phyloP scores from a whole-genome alignment of 768 basidiomycete species.

The Tulasnella sp. region DNA sequence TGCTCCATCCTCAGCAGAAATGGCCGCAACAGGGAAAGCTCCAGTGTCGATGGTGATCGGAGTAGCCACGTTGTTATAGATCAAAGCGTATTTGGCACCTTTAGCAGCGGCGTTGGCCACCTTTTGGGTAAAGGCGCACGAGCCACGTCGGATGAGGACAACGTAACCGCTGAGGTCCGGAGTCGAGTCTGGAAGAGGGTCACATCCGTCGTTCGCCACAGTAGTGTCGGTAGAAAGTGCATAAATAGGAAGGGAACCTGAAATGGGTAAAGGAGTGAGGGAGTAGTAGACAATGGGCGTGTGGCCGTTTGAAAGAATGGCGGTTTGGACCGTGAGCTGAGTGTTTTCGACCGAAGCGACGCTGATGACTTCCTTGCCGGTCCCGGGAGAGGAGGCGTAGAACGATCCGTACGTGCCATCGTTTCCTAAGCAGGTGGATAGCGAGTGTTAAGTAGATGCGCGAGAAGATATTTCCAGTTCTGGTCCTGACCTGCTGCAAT shows the following conservation, averaged over 20 bases:
- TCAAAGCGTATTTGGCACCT: slow-evolving; percentile 47
- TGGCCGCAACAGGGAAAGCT: slow-evolving; percentile 40
- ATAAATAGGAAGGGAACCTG: slow-evolving; percentile 36
- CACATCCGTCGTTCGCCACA: slow-evolving; percentile 37
- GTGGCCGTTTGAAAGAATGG: slow-evolving; percentile 32
- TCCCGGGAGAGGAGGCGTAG: slow-evolving; percentile 37
- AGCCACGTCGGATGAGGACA: slow-evolving; percentile 38
- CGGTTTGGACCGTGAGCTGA: not conserved
- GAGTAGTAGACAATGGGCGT: slow-evolving; percentile 53
- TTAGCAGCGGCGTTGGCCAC: slow-evolving; percentile 53
- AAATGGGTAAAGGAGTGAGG: slow-evolving; percentile 32
- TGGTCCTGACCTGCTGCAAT: slow-evolving; percentile 19
- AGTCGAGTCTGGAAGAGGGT: slow-evolving; percentile 33
- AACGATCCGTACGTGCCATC: slow-evolving; percentile 37
- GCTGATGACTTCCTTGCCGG: slow-evolving; percentile 35
- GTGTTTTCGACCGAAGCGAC: slow-evolving; percentile 34
- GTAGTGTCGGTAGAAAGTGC: slow-evolving; percentile 37
- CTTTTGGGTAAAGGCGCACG: slow-evolving; percentile 42
- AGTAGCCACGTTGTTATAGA: slow-evolving; percentile 36
- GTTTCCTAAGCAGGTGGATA: slow-evolving; percentile 30
- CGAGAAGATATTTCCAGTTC: not conserved
- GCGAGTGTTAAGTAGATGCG: not conserved
- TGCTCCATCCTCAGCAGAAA: slow-evolving; percentile 52
- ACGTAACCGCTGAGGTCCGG: slow-evolving; percentile 37
- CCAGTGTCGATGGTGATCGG: slow-evolving; percentile 43